Evolutionary conservation across 352 stramenopile species (phyloP).

Genomic region (Halophytophthora polymorphica): DNA sequence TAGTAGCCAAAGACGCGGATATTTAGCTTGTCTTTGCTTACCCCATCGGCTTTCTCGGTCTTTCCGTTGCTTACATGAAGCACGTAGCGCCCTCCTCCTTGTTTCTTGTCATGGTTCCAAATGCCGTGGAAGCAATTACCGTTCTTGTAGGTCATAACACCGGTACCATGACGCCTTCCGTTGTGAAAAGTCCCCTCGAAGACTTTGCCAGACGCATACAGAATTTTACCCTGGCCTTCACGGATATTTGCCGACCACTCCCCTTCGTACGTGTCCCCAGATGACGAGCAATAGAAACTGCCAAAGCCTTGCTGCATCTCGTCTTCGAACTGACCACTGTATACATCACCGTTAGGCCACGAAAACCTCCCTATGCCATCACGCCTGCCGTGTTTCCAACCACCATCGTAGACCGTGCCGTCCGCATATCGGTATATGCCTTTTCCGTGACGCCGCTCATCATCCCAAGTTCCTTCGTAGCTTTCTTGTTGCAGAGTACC

Average conservation of each 20-base stretch:
- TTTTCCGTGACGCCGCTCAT: constrained; percentile 58
- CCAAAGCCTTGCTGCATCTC: constrained; percentile 82
- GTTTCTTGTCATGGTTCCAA: constrained; percentile 86
- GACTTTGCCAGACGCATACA: constrained; percentile 74
- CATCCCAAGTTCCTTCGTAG: constrained; percentile 75
- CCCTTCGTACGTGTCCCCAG: constrained; percentile 64
- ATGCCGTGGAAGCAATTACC: constrained; percentile 82
- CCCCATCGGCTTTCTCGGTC: constrained; percentile 1
- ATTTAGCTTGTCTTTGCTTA: constrained; percentile 11
- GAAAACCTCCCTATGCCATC: constrained; percentile 76
- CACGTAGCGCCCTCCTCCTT: constrained; percentile 76
- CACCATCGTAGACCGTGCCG: constrained; percentile 57
- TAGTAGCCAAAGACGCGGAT: constrained; percentile 51
- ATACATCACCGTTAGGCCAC: constrained; percentile 86
- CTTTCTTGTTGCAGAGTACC: constrained; percentile 53
- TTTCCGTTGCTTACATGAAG: constrained; percentile 27
- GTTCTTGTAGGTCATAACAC: constrained; percentile 77
- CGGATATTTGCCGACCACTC: constrained; percentile 84
- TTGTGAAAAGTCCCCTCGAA: constrained; percentile 86
- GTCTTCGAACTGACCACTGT: constrained; percentile 72
- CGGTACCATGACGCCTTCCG: constrained; percentile 69
- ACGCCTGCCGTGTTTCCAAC: constrained; percentile 62
- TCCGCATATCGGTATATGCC: constrained; percentile 65
- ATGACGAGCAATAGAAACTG: constrained; percentile 51
- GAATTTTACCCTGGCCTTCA: constrained; percentile 66